Evolutionary conservation across 2,329 filamentous ascomycete species (phyloP).

Genomic region (Verticillium nubilum): DNA sequence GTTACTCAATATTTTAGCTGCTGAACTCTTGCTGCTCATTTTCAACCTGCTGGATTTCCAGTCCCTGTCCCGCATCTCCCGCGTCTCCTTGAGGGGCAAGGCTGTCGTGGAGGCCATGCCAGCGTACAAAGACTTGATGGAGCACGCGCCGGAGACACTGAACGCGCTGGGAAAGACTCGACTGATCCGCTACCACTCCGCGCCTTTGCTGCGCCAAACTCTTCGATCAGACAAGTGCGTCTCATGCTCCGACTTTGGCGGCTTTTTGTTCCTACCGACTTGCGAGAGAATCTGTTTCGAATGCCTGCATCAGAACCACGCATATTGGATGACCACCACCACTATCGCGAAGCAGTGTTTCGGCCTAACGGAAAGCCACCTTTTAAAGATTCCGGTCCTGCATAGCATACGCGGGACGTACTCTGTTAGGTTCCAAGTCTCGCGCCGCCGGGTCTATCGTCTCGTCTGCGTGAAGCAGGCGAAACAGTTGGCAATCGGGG

Average conservation of each 20-base stretch:
- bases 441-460: constrained; percentile 10
- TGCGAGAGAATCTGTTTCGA: constrained; percentile 24
- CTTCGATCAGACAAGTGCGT: constrained; percentile 19
- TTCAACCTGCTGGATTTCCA: constrained; percentile 21
- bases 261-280: constrained; percentile 23
- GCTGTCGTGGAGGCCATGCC: constrained; percentile 20
- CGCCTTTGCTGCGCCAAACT: constrained; percentile 13
- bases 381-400: constrained; percentile 13
- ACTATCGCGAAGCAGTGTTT: constrained; percentile 17
- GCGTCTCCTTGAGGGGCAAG: constrained; percentile 17
- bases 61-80: constrained; percentile 21
- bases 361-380: constrained; percentile 14
- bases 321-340: constrained; percentile 18
- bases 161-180: constrained; percentile 16
- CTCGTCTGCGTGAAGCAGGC: constrained; percentile 22
- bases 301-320: constrained; percentile 19
- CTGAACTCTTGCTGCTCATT: constrained; percentile 17
- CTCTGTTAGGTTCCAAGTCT: constrained; percentile 7
- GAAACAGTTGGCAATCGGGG: constrained; percentile 18
- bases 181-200: constrained; percentile 16
- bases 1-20: constrained; percentile 18
- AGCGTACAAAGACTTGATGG: constrained; percentile 34
- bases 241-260: constrained; percentile 21
- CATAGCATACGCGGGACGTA: constrained; percentile 18
- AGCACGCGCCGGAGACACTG: constrained; percentile 28